These are phyloP conservation scores for Ceratobasidium sp. DNA, from an alignment of 1,284 basidiomycete genomes.

Conservation along the genomic window DNA sequence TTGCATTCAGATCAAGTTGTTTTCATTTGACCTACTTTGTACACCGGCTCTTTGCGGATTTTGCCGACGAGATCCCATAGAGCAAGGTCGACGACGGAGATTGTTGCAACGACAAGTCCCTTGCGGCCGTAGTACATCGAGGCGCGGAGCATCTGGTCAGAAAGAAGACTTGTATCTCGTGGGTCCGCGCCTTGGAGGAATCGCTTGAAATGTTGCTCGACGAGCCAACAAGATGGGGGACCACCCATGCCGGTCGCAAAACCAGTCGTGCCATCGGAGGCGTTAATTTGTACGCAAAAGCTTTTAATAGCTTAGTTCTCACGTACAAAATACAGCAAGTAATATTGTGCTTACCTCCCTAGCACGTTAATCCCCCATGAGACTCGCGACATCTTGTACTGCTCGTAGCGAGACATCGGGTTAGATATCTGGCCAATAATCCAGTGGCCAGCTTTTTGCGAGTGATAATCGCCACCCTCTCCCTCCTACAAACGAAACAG, in stretches of 20 bases:
- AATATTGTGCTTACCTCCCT: slow-evolving; percentile 54
- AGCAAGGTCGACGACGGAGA: slow-evolving; percentile 60
- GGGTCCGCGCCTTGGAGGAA: slow-evolving; percentile 67
- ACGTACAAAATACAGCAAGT: not conserved
- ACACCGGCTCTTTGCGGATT: slow-evolving; percentile 66
- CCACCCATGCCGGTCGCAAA: slow-evolving; percentile 67
- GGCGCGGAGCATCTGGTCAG: slow-evolving; percentile 61
- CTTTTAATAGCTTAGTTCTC: slow-evolving; percentile 50
- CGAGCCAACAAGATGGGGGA: slow-evolving; percentile 68
- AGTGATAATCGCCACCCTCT: slow-evolving; percentile 66
- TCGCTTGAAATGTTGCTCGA: slow-evolving; percentile 66
- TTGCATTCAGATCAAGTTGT: too few species aligned
- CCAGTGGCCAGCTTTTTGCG: slow-evolving; percentile 55
- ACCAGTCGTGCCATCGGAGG: slow-evolving; percentile 63
- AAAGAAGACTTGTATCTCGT: slow-evolving; percentile 63
- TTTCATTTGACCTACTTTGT: slow-evolving; percentile 61
- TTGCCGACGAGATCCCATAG: slow-evolving; percentile 69
- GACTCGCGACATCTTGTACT: slow-evolving; percentile 63
- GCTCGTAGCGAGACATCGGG: slow-evolving; percentile 63
- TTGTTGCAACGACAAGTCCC: slow-evolving; percentile 64
- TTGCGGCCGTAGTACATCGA: slow-evolving; percentile 68
- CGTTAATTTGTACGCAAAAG: slow-evolving; percentile 64
- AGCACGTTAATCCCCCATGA: slow-evolving; percentile 62
- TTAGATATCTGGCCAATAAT: slow-evolving; percentile 59
- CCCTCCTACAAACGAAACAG: slow-evolving; percentile 48